Conservation (phyloP, 352 stramenopile species). For the Globisporangium apiculatum region DNA sequence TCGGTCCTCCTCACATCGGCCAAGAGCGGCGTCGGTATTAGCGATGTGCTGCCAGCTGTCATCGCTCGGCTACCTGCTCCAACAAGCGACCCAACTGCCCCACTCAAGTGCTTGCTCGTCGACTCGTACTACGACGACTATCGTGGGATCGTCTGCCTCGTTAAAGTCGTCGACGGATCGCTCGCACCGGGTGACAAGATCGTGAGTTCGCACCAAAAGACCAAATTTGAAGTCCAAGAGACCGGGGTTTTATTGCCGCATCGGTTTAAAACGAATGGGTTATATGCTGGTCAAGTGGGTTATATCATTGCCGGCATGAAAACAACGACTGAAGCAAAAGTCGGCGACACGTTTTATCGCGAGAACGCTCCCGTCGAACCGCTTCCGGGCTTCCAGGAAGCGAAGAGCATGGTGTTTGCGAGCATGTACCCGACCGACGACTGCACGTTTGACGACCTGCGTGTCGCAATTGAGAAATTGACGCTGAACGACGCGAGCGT, state of each 20-base stretch:
- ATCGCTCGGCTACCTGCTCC: constrained; percentile 68
- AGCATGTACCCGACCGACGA: constrained; percentile 97
- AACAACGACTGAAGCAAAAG: constrained; percentile 93
- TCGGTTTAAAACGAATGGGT: constrained; percentile 56
- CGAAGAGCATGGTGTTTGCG: constrained; percentile 96
- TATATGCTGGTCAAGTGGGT: constrained; percentile 93
- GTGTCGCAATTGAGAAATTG: constrained; percentile 93
- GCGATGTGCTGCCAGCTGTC: constrained; percentile 74
- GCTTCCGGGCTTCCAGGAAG: constrained; percentile 77
- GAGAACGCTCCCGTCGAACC: constrained; percentile 52
- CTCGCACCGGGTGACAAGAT: constrained; percentile 84
- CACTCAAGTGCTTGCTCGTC: constrained; percentile 91
- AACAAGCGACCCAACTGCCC: constrained; percentile 35
- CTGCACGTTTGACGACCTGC: constrained; percentile 94
- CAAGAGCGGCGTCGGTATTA: constrained; percentile 91
- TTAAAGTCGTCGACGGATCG: constrained; percentile 92
- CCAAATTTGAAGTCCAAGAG: constrained; percentile 94
- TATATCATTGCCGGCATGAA: constrained; percentile 98
- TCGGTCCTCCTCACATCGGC: constrained; percentile 93
- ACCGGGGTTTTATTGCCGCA: constrained; percentile 91
- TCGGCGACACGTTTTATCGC: constrained; percentile 86
- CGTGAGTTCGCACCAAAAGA: constrained; percentile 61
- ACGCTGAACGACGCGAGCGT: constrained; percentile 97
- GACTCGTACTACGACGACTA: constrained; percentile 97
- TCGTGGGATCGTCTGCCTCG: constrained; percentile 93